Evolutionary conservation across 495 filamentous ascomycete genomes (phyloP).

Genomic region (Aspergillus sclerotioniger): DNA sequence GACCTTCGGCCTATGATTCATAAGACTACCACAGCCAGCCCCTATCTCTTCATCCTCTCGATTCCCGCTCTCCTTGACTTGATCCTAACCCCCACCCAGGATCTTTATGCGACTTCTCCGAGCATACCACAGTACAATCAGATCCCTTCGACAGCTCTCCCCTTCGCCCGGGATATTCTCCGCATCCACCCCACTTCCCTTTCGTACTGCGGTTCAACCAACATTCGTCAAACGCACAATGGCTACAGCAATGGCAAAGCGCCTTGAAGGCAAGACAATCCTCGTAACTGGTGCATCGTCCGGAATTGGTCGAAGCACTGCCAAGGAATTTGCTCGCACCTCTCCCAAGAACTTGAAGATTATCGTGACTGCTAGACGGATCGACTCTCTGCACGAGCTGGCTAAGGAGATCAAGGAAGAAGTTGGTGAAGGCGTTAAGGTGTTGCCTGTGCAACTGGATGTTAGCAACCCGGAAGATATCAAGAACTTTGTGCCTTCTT

Average conservation of each 20-base stretch:
- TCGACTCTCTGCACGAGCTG: constrained; percentile 73
- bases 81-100: not conserved
- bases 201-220: constrained; percentile 24
- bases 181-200: constrained; percentile 21
- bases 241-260: constrained; percentile 76
- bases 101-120: constrained; percentile 36
- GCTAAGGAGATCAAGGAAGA: constrained; percentile 75
- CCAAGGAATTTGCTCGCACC: constrained; percentile 88
- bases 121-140: constrained; percentile 28
- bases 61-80: not conserved
- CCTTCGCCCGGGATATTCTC: constrained; percentile 16
- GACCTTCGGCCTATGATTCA: constrained; percentile 2
- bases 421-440: constrained; percentile 77
- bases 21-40: not conserved
- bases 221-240: constrained; percentile 50
- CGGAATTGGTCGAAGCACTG: constrained; percentile 83
- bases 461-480: constrained; percentile 80
- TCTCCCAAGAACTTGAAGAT: constrained; percentile 78
- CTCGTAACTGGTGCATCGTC: constrained; percentile 91
- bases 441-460: constrained; percentile 80
- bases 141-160: constrained; percentile 24
- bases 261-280: constrained; percentile 92
- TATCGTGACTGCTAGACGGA: constrained; percentile 79
- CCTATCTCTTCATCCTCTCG: not conserved
- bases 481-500: constrained; percentile 63